These are phyloP conservation scores for Carpinus viminea DNA, from an alignment of 306 rosid genomes.

Conservation along the genomic window DNA sequence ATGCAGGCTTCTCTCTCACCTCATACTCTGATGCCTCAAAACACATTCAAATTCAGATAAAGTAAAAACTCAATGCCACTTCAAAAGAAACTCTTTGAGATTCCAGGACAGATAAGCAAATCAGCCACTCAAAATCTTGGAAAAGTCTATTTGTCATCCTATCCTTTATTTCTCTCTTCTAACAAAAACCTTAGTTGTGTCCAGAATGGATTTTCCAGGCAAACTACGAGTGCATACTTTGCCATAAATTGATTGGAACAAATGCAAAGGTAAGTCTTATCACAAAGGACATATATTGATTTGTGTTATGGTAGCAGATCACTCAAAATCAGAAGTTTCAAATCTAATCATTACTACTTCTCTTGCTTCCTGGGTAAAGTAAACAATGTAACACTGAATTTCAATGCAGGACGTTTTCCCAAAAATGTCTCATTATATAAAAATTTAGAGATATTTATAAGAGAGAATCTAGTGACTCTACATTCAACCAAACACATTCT, in stretches of 20 bases:
- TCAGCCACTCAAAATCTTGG: background rate
- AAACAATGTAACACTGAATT: background rate
- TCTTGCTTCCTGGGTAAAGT: background rate
- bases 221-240: background rate
- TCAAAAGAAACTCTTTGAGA: background rate
- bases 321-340: background rate
- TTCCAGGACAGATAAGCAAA: background rate
- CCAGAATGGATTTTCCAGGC: background rate
- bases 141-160: background rate
- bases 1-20: constrained; percentile 74
- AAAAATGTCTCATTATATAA: background rate
- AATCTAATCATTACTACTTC: background rate
- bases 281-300: background rate
- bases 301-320: background rate
- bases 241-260: background rate
- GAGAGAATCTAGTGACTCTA: background rate
- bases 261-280: background rate
- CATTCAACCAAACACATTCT: background rate
- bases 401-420: background rate
- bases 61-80: background rate
- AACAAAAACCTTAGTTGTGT: background rate
- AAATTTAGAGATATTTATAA: background rate
- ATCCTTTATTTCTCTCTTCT: background rate
- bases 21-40: constrained; percentile 69
- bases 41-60: constrained; percentile 22